Evolutionary conservation across 495 filamentous ascomycete species (phyloP).

Genomic region (Acidiella bohemica): DNA sequence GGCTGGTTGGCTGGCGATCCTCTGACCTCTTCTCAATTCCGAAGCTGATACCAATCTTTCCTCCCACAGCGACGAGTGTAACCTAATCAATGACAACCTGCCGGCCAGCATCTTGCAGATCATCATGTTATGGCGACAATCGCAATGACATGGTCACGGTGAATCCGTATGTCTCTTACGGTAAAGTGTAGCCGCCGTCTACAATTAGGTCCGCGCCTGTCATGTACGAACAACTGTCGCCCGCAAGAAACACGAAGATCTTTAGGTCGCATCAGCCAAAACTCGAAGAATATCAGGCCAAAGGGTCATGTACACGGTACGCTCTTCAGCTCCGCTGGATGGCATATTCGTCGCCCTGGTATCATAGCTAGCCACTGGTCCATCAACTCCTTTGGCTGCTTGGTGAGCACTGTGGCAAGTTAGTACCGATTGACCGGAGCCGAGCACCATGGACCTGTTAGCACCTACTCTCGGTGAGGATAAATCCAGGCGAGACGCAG

Average conservation of each 20-base stretch:
- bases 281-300: not conserved
- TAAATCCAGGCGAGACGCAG: slow-evolving; percentile 9
- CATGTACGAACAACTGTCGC: slow-evolving; percentile 12
- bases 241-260: slow-evolving; percentile 11
- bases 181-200: slow-evolving; percentile 15
- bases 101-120: no score
- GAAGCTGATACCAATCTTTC: no score
- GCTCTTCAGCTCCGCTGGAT: slow-evolving; percentile 15
- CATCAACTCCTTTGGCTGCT: slow-evolving; percentile 9
- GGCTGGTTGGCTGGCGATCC: no score
- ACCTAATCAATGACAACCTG: no score
- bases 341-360: slow-evolving; percentile 7
- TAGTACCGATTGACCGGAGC: not conserved
- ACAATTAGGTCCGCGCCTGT: slow-evolving; percentile 14
- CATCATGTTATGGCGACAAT: no score
- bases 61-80: no score
- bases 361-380: slow-evolving; percentile 14
- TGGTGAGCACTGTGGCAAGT: slow-evolving; percentile 4
- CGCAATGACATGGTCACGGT: no score
- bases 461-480: slow-evolving; percentile 13
- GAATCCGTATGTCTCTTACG: no score
- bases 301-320: no score
- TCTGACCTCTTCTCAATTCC: no score
- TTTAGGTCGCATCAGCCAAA: not conserved
- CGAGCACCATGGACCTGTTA: not conserved